A percentile compares a stretch with the other conserved stretches of the same genome.
Conservation (phyloP, 2,329 filamentous ascomycete species). For the Aaosphaeria pasadenensis region DNA sequence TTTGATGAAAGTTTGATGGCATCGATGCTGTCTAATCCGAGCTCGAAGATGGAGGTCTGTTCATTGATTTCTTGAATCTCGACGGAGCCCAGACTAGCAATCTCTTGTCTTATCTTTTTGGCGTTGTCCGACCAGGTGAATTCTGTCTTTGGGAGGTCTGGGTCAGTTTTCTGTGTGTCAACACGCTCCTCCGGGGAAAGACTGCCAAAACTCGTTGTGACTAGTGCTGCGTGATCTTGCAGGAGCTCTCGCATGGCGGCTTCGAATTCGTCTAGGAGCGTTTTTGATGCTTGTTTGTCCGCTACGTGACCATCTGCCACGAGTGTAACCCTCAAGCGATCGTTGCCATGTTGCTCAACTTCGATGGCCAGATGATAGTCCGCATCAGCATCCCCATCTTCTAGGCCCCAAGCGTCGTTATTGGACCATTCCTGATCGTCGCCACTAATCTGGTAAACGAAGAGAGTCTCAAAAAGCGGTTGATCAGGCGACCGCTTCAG, state of each 20-base stretch:
- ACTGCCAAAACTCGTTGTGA: conserved; percentile 4
- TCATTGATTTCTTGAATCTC: conserved; percentile 52
- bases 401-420: conserved; percentile 52
- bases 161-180: neutral
- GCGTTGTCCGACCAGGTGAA: conserved; percentile 62
- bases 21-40: conserved; percentile 91
- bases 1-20: conserved; percentile 78
- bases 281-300: conserved; percentile 29
- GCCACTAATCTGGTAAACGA: conserved; percentile 67
- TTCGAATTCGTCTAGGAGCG: conserved; percentile 46
- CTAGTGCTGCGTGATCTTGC: conserved; percentile 23
- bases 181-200: neutral
- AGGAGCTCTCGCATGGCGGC: conserved; percentile 36
- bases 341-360: conserved; percentile 53
- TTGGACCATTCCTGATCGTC: conserved; percentile 16
- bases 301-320: conserved; percentile 54
- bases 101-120: conserved; percentile 54
- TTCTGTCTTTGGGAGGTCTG: neutral
- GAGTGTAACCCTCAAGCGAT: conserved; percentile 55
- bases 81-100: conserved; percentile 61
- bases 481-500: conserved; percentile 54
- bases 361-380: conserved; percentile 81
- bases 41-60: conserved; percentile 67
- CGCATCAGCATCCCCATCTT: conserved; percentile 42
- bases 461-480: conserved; percentile 69